Percentiles rank a stretch among this genome's conserved stretches.
Evolutionary conservation across 106 monocot species (phyloP).

Genomic region (Apostasia ramifera): DNA sequence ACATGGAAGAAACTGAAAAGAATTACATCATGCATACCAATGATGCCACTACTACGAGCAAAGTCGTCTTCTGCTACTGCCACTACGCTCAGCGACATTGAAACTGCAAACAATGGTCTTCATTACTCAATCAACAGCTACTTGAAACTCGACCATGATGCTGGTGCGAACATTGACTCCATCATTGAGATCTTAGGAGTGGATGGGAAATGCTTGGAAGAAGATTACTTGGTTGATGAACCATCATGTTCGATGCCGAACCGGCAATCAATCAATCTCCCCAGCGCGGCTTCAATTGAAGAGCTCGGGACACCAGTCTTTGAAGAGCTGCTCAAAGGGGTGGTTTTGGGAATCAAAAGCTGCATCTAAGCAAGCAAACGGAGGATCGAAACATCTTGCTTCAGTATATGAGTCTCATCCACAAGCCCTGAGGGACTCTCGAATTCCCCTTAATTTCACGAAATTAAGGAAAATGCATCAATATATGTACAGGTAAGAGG

Average conservation of each 20-base stretch:
- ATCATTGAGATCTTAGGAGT: conserved; percentile 43
- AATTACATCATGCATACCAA: conserved; percentile 57
- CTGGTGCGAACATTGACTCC: conserved; percentile 44
- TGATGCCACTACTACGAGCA: conserved; percentile 34
- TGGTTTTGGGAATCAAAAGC: conserved; percentile 65
- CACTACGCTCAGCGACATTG: conserved; percentile 47
- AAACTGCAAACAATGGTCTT: conserved; percentile 46
- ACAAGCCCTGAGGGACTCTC: conserved; percentile 45
- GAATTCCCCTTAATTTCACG: conserved; percentile 55
- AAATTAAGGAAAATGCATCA: conserved; percentile 34
- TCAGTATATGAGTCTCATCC: conserved; percentile 37
- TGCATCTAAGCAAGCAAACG: conserved; percentile 51
- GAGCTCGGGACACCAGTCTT: conserved; percentile 80
- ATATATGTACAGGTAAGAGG: conserved; percentile 8
- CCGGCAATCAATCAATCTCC: conserved; percentile 51
- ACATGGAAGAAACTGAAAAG: conserved; percentile 73
- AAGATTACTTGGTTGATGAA: conserved; percentile 86
- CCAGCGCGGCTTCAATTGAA: conserved; percentile 66
- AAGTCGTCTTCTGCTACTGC: conserved; percentile 56
- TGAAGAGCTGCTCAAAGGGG: conserved; percentile 76
- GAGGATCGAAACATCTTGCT: conserved; percentile 46
- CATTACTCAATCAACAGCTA: conserved; percentile 68
- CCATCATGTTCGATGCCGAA: conserved; percentile 85
- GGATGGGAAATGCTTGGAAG: conserved; percentile 63
- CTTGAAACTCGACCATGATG: conserved; percentile 82